phyloP scores from a whole-genome alignment of 495 filamentous ascomycete genomes.

The Hypoxylon fuscum region DNA sequence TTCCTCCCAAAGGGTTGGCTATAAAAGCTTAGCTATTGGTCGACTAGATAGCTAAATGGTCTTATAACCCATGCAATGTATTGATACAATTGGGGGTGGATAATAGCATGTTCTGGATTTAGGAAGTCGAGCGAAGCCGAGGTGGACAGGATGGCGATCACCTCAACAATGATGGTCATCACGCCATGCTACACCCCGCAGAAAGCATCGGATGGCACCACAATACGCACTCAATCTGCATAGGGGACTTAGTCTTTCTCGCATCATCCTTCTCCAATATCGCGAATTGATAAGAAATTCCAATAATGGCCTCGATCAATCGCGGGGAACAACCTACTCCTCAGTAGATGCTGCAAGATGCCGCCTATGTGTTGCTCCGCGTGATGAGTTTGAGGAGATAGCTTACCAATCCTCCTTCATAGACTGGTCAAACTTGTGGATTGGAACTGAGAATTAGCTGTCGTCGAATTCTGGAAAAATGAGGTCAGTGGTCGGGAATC shows the following conservation, averaged over 20 bases:
- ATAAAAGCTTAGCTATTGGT: slow-evolving; percentile 2
- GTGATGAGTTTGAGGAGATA: slow-evolving; percentile 9
- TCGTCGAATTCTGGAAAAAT: slow-evolving; percentile 9
- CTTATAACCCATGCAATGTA: slow-evolving; percentile 10
- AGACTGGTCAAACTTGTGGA: neutral
- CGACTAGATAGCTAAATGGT: too few species aligned
- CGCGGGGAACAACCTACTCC: slow-evolving; percentile 26
- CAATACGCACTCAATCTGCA: slow-evolving; percentile 4
- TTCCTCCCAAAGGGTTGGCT: neutral
- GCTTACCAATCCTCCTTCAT: slow-evolving; percentile 27
- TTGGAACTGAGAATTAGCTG: slow-evolving; percentile 8
- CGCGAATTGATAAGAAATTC: slow-evolving; percentile 40
- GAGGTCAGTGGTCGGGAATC: slow-evolving; percentile 14
- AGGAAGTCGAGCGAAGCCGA: slow-evolving; percentile 2
- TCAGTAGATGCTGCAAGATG: slow-evolving; percentile 18
- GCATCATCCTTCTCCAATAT: slow-evolving; percentile 42
- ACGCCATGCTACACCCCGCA: slow-evolving; percentile 38
- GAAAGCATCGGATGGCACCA: slow-evolving; percentile 17
- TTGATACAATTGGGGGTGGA: slow-evolving; percentile 16
- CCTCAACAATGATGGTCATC: slow-evolving; percentile 29
- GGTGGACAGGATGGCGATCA: slow-evolving; percentile 29
- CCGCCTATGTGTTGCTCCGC: neutral
- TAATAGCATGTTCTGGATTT: neutral
- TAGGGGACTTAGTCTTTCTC: slow-evolving; percentile 11
- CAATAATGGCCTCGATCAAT: slow-evolving; percentile 33